phyloP scores from a whole-genome alignment of 257 asterid species.

The Solanum bukasovii region DNA sequence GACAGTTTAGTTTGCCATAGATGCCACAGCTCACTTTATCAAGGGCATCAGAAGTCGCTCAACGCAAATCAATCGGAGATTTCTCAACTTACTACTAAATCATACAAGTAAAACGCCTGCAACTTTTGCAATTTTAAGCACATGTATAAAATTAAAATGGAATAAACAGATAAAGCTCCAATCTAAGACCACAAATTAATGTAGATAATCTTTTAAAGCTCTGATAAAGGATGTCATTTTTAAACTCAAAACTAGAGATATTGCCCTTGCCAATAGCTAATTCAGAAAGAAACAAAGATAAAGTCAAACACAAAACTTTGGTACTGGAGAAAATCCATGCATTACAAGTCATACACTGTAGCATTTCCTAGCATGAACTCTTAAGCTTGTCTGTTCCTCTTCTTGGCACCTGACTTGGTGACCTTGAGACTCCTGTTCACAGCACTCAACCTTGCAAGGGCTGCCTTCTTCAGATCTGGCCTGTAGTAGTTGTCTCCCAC shows the following conservation, averaged over 20 bases:
- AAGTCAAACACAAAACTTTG: neutral
- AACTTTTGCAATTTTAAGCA: neutral
- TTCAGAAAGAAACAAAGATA: neutral
- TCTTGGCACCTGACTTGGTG: constrained; percentile 83
- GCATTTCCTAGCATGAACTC: neutral
- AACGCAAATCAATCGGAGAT: neutral
- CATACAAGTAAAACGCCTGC: neutral
- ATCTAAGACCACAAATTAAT: neutral
- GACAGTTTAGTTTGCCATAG: neutral
- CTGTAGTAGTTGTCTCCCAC: constrained; percentile 73
- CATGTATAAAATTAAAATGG: neutral
- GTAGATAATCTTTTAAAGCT: neutral
- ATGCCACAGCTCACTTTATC: neutral
- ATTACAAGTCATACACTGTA: neutral
- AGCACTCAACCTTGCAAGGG: constrained; percentile 75
- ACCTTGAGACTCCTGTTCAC: constrained; percentile 88
- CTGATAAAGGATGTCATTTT: neutral
- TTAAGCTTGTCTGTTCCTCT: constrained; percentile 69
- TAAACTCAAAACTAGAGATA: neutral
- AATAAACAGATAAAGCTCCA: neutral
- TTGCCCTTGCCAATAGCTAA: neutral
- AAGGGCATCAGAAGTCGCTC: neutral
- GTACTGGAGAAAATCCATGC: neutral
- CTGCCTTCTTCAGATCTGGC: constrained; percentile 90
- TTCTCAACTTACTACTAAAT: neutral